These are phyloP conservation scores for Fusarium domesticum DNA, from an alignment of 2,329 filamentous ascomycete genomes.

Conservation along the genomic window DNA sequence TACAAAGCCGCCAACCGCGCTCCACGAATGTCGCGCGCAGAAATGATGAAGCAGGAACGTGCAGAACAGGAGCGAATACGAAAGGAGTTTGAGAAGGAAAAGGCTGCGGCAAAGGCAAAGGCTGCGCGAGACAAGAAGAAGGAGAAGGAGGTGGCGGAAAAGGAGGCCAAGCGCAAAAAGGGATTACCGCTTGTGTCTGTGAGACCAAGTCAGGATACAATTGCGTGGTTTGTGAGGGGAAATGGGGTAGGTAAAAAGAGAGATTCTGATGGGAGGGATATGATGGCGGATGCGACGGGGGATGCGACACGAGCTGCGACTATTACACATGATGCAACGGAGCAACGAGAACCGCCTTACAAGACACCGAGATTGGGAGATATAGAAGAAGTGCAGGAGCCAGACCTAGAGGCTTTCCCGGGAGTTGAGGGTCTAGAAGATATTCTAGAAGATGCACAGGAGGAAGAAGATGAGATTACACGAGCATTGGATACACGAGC, in stretches of 20 bases:
- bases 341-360: not conserved
- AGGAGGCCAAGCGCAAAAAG: constrained; percentile 48
- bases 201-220: constrained; percentile 56
- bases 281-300: constrained; percentile 1
- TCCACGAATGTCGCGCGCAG: constrained; percentile 39
- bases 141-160: constrained; percentile 49
- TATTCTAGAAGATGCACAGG: constrained; percentile 24
- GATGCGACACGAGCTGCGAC: not conserved
- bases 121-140: constrained; percentile 53
- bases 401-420: constrained; percentile 28
- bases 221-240: constrained; percentile 49
- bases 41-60: constrained; percentile 40
- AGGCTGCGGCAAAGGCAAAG: constrained; percentile 46
- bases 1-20: constrained; percentile 35
- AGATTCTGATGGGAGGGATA: constrained; percentile 20
- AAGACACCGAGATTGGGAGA: not conserved
- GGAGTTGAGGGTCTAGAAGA: constrained; percentile 26
- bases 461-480: constrained; percentile 8
- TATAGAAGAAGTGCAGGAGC: constrained; percentile 19
- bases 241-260: constrained; percentile 34
- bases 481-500: not conserved
- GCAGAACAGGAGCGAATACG: constrained; percentile 55
- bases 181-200: constrained; percentile 54
- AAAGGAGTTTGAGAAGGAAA: constrained; percentile 50
- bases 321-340: not conserved